A percentile compares a stretch with the other conserved stretches of the same genome.
phyloP scores from a whole-genome alignment of 768 basidiomycete genomes.

The Paxillus ammoniavirescens region DNA sequence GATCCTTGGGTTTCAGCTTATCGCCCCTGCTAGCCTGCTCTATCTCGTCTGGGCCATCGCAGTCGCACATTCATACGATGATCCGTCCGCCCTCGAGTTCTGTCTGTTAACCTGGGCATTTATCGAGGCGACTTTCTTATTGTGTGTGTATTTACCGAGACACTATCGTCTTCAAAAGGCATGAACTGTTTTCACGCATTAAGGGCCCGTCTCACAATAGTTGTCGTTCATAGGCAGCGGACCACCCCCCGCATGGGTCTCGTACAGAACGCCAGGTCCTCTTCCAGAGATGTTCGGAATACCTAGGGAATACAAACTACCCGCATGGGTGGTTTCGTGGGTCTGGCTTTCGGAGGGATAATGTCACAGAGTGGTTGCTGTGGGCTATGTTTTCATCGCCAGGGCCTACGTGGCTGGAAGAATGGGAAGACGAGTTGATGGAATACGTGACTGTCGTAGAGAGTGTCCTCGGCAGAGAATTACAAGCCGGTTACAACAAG shows the following conservation, averaged over 20 bases:
- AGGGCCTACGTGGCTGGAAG: conserved; percentile 26
- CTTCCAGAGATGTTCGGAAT: conserved; percentile 45
- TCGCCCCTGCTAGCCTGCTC: conserved; percentile 50
- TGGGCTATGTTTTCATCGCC: conserved; percentile 59
- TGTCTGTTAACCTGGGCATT: conserved; percentile 33
- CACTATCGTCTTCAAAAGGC: conserved; percentile 45
- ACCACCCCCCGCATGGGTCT: conserved; percentile 35
- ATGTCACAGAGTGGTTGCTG: conserved; percentile 59
- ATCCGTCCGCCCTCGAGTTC: conserved; percentile 6
- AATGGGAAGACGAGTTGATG: conserved; percentile 52
- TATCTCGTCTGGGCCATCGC: conserved; percentile 29
- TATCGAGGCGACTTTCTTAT: conserved; percentile 49
- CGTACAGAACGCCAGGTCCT: conserved; percentile 43
- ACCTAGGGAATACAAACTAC: conserved; percentile 21
- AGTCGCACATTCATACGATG: background rate
- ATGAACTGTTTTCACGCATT: background rate
- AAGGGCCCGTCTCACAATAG: background rate
- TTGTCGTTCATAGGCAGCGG: conserved; percentile 28
- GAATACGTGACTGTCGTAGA: conserved; percentile 45
- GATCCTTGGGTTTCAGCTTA: conserved; percentile 45
- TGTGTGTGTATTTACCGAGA: conserved; percentile 49
- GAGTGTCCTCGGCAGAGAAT: conserved; percentile 35
- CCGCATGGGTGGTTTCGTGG: conserved; percentile 56
- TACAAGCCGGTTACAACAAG: conserved; percentile 41
- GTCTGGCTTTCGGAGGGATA: conserved; percentile 39